phyloP scores from a whole-genome alignment of 2,329 filamentous ascomycete genomes.

The Trichoderma lentiforme region DNA sequence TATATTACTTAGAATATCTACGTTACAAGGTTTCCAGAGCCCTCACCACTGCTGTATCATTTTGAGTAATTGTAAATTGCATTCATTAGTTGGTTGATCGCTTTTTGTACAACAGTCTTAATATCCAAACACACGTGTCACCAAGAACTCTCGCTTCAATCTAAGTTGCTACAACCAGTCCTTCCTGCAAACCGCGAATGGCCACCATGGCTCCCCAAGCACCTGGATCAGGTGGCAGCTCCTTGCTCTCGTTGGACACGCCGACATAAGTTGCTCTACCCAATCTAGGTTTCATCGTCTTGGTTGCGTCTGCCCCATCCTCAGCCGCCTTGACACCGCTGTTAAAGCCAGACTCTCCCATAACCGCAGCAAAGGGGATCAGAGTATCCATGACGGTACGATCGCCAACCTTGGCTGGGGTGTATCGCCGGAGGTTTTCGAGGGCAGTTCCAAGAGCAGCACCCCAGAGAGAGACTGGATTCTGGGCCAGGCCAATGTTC shows the following conservation, averaged over 20 bases:
- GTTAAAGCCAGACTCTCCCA: slow-evolving; percentile 49
- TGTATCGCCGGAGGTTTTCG: slow-evolving; percentile 48
- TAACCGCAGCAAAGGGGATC: slow-evolving; percentile 50
- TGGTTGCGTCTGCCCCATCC: slow-evolving; percentile 60
- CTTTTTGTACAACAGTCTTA: neutral
- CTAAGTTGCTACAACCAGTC: slow-evolving; percentile 14
- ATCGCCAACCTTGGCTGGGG: slow-evolving; percentile 53
- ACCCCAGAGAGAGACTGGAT: slow-evolving; percentile 42
- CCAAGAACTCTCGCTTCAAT: neutral
- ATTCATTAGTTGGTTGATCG: neutral
- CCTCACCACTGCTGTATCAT: neutral
- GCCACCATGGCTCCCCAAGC: slow-evolving; percentile 65
- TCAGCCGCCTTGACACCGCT: slow-evolving; percentile 57
- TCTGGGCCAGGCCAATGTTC: slow-evolving; percentile 33
- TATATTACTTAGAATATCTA: neutral
- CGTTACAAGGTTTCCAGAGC: neutral
- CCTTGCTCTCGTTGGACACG: slow-evolving; percentile 48
- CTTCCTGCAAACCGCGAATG: slow-evolving; percentile 39
- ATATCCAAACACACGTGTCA: neutral
- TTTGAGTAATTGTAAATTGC: neutral
- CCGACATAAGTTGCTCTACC: slow-evolving; percentile 68
- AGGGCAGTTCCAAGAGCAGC: slow-evolving; percentile 42
- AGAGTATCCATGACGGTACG: slow-evolving; percentile 57
- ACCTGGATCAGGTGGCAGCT: slow-evolving; percentile 64
- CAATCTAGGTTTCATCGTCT: slow-evolving; percentile 60